These are phyloP conservation scores for Psilocybe sp. DNA, from an alignment of 768 basidiomycete genomes.

Conservation along the genomic window DNA sequence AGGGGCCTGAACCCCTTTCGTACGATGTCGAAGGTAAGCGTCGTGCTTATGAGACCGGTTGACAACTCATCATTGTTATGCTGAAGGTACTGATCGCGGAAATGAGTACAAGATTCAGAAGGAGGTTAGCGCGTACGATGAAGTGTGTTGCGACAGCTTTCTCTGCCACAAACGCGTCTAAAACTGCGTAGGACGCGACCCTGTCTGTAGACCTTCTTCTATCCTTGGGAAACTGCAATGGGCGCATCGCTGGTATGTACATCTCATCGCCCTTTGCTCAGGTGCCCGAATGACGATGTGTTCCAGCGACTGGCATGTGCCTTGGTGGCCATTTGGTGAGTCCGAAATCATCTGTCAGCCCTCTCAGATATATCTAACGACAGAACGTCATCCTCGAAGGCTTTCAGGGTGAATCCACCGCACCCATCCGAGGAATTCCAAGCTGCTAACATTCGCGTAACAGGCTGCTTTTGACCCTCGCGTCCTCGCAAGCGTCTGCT, in stretches of 20 bases:
- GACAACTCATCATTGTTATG: neutral
- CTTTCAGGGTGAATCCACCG: slow-evolving; percentile 33
- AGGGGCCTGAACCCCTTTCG: slow-evolving; percentile 82
- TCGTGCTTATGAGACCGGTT: neutral
- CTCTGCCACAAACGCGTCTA: neutral
- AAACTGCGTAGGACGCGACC: slow-evolving; percentile 61
- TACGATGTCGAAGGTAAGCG: slow-evolving; percentile 79
- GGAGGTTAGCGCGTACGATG: slow-evolving; percentile 81
- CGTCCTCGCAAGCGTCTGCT: slow-evolving; percentile 83
- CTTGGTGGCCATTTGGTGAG: slow-evolving; percentile 81
- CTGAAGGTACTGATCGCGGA: slow-evolving; percentile 55
- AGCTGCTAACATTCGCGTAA: neutral
- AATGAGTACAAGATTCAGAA: slow-evolving; percentile 96
- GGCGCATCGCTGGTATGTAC: slow-evolving; percentile 75
- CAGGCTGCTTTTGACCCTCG: slow-evolving; percentile 89
- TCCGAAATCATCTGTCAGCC: slow-evolving; percentile 4
- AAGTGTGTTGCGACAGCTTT: slow-evolving; percentile 42
- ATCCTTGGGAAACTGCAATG: slow-evolving; percentile 81
- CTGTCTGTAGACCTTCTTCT: slow-evolving; percentile 73
- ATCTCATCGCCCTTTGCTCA: neutral
- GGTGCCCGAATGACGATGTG: slow-evolving; percentile 8
- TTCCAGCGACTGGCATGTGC: slow-evolving; percentile 80
- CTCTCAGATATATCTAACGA: neutral
- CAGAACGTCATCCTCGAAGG: slow-evolving; percentile 22
- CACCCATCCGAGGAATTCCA: neutral